Evolutionary conservation across 2,329 filamentous ascomycete species (phyloP).

Genomic region (Gaeumannomyces tritici): DNA sequence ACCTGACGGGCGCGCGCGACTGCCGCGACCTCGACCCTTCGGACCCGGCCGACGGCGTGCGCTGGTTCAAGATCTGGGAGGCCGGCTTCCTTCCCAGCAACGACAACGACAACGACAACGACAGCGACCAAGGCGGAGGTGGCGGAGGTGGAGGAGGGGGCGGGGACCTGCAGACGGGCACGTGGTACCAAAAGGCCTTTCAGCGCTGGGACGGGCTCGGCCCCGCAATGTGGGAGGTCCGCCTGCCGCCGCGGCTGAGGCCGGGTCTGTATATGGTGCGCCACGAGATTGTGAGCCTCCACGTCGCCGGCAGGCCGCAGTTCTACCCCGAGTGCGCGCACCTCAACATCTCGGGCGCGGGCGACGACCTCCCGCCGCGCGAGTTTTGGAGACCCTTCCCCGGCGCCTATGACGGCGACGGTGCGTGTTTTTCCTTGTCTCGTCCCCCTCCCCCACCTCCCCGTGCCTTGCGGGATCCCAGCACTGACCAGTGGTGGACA

Average conservation of each 20-base stretch:
- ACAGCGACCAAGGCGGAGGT: too few relatives aligned
- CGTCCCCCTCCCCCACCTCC: too few relatives aligned
- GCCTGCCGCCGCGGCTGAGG: constrained; percentile 32
- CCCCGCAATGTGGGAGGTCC: constrained; percentile 31
- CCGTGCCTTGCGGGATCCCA: background rate
- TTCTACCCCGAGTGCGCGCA: constrained; percentile 31
- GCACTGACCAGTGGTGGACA: background rate
- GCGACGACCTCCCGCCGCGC: constrained; percentile 15
- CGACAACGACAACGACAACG: too few relatives aligned
- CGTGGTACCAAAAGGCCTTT: constrained; percentile 28
- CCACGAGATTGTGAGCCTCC: constrained; percentile 42
- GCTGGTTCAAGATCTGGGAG: constrained; percentile 33
- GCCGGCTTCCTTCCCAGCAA: constrained; percentile 24
- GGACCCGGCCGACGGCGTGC: constrained; percentile 8
- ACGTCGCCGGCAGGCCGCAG: constrained; percentile 36
- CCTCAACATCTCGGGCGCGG: constrained; percentile 22
- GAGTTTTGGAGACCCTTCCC: constrained; percentile 23
- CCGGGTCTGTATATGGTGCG: constrained; percentile 40
- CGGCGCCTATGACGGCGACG: constrained; percentile 22
- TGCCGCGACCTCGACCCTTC: constrained; percentile 13
- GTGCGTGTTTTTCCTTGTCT: constrained; percentile 13
- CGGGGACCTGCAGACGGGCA: constrained; percentile 21
- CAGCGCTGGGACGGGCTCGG: constrained; percentile 25
- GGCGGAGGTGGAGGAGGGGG: constrained; percentile 16
- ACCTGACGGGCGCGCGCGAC: constrained; percentile 7